Percentiles rank a stretch among this genome's conserved stretches.
These are phyloP conservation scores for Macroventuria anomochaeta DNA, from an alignment of 2,329 filamentous ascomycete species.

Conservation along the genomic window DNA sequence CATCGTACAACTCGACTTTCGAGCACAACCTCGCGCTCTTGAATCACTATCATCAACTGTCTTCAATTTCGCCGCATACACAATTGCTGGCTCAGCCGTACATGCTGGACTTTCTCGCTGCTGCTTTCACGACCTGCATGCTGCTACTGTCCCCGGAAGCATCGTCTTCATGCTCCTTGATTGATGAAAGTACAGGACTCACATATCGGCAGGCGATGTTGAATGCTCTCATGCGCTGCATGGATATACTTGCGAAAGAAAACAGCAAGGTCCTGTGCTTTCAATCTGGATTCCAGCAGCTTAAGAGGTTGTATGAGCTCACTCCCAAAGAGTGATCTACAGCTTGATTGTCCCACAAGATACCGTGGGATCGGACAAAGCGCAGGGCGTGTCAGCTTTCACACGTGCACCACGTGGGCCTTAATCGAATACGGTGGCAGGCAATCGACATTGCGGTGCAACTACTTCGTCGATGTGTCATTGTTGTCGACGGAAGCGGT, in stretches of 20 bases:
- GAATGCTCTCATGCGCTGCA: constrained; percentile 20
- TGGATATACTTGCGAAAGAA: constrained; percentile 25
- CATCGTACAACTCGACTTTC: constrained; percentile 43
- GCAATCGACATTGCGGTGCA: background rate
- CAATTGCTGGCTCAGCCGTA: constrained; percentile 26
- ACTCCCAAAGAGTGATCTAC: constrained; percentile 1
- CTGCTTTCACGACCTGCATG: constrained; percentile 27
- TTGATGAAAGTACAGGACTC: background rate
- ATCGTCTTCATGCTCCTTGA: constrained; percentile 16
- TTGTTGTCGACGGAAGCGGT: background rate
- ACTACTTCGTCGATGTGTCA: background rate
- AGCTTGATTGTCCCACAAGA: background rate
- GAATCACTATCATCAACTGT: constrained; percentile 35
- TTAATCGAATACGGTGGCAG: background rate
- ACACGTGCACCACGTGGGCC: background rate
- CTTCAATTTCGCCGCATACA: constrained; percentile 22
- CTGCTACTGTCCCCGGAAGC: constrained; percentile 15
- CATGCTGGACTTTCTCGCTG: constrained; percentile 32
- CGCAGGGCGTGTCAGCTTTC: background rate
- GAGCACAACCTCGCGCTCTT: constrained; percentile 41
- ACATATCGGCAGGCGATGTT: constrained; percentile 26
- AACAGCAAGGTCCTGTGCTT: constrained; percentile 24
- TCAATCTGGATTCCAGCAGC: constrained; percentile 20
- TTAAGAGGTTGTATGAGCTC: constrained; percentile 17
- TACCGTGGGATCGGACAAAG: background rate